Percentiles rank a stretch among this genome's conserved stretches.
Evolutionary conservation across 441 rosid genomes (phyloP).

Genomic region (Arabidopsis hybrid): DNA sequence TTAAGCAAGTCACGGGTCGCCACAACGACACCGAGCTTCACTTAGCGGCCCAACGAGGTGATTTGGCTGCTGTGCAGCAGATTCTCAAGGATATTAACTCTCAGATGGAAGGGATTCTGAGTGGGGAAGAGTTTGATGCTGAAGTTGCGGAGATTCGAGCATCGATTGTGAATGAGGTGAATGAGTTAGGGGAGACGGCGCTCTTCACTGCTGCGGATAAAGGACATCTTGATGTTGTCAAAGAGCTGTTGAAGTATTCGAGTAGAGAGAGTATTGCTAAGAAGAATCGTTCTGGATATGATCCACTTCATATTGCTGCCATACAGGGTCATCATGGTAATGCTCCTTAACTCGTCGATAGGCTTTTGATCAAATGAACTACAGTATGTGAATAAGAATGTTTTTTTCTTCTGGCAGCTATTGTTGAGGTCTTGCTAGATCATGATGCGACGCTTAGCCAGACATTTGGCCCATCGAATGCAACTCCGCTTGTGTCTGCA

Average conservation of each 20-base stretch:
- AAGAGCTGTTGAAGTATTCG: constrained; percentile 81
- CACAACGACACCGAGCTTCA: constrained; percentile 95
- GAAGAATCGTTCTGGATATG: constrained; percentile 80
- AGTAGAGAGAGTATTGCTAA: constrained; percentile 70
- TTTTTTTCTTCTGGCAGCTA: constrained; percentile 58
- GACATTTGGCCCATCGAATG: constrained; percentile 78
- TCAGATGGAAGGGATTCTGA: constrained; percentile 73
- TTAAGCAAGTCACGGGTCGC: constrained; percentile 97
- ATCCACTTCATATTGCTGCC: constrained; percentile 87
- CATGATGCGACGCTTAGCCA: constrained; percentile 81
- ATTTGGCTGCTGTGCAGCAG: constrained; percentile 79
- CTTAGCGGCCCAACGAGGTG: constrained; percentile 88
- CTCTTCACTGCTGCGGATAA: constrained; percentile 85
- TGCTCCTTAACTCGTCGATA: constrained; percentile 17
- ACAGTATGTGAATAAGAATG: constrained; percentile 9
- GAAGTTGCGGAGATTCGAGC: constrained; percentile 93
- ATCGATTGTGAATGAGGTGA: constrained; percentile 83
- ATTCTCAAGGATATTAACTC: constrained; percentile 75
- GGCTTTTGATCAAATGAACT: background rate
- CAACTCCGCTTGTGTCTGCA: constrained; percentile 92
- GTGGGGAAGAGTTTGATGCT: constrained; percentile 70
- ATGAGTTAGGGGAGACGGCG: constrained; percentile 92
- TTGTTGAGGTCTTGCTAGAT: constrained; percentile 85
- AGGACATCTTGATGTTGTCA: constrained; percentile 88
- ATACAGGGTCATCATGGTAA: constrained; percentile 89